Percentiles rank a stretch among this genome's conserved stretches.
Conservation (phyloP, 1,284 basidiomycete species). For the Lentinus polychrous region DNA sequence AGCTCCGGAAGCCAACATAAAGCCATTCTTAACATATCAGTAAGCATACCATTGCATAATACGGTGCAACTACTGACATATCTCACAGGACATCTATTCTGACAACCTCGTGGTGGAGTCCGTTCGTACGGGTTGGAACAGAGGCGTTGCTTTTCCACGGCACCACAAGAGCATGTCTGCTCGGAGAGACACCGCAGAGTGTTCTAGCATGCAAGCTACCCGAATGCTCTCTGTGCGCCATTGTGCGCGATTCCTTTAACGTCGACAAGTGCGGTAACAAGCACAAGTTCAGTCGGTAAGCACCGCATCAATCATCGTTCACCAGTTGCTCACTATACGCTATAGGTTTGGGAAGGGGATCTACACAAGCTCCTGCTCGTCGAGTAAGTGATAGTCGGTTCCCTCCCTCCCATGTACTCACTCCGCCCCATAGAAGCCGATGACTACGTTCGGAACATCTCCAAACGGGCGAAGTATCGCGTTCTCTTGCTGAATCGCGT, state of each 20-base stretch:
- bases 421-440: slow-evolving; percentile 47
- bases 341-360: slow-evolving; percentile 54
- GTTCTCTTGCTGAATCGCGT: slow-evolving; percentile 51
- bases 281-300: slow-evolving; percentile 44
- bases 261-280: slow-evolving; percentile 47
- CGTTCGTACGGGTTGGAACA: slow-evolving; percentile 28
- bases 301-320: slow-evolving; percentile 1
- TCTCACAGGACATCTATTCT: background rate
- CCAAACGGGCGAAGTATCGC: slow-evolving; percentile 31
- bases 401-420: slow-evolving; percentile 2
- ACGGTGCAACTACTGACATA: background rate
- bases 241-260: slow-evolving; percentile 49
- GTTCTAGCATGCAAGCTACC: slow-evolving; percentile 38
- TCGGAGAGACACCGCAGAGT: slow-evolving; percentile 41
- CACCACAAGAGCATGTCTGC: slow-evolving; percentile 43
- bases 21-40: slow-evolving; percentile 45
- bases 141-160: slow-evolving; percentile 58
- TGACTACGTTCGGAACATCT: slow-evolving; percentile 41
- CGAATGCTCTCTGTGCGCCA: slow-evolving; percentile 44
- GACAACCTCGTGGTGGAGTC: slow-evolving; percentile 6
- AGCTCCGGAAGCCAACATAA: slow-evolving; percentile 35
- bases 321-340: background rate
- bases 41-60: slow-evolving; percentile 17
- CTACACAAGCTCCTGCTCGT: slow-evolving; percentile 54
- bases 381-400: slow-evolving; percentile 35